Evolutionary conservation across 2,329 filamentous ascomycete genomes (phyloP).

Genomic region (Colletotrichum viniferum): DNA sequence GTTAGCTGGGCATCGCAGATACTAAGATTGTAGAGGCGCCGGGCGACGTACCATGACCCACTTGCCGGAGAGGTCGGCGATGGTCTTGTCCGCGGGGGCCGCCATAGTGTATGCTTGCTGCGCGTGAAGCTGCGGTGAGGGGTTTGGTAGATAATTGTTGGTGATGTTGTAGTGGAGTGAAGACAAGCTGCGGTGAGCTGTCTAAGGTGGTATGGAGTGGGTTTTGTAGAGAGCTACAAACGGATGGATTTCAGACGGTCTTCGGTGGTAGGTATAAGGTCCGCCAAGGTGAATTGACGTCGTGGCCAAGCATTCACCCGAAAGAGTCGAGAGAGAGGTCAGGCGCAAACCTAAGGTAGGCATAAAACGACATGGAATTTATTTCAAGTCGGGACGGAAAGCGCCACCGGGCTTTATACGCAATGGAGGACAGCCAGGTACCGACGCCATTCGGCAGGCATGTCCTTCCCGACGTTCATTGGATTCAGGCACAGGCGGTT

Average conservation of each 20-base stretch:
- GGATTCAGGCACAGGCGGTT: not conserved
- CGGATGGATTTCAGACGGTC: not conserved
- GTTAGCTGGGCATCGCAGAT: not conserved
- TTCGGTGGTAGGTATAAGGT: not conserved
- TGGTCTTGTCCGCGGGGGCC: constrained; percentile 69
- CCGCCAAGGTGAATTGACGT: not conserved
- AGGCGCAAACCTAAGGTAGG: not conserved
- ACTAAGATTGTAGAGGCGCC: not conserved
- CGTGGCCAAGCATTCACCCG: not conserved
- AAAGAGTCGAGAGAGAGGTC: not conserved
- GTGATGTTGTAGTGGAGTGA: not conserved
- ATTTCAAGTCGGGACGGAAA: not conserved
- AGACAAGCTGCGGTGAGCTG: not conserved
- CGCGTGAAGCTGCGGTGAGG: not conserved
- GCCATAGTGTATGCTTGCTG: constrained; percentile 58
- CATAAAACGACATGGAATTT: not conserved
- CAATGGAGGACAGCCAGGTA: not conserved
- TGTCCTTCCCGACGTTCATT: not conserved
- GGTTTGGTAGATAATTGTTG: not conserved
- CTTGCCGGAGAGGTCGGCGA: constrained; percentile 70
- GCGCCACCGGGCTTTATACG: not conserved
- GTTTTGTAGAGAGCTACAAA: not conserved
- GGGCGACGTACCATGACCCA: constrained; percentile 67
- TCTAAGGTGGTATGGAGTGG: not conserved
- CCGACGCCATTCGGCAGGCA: not conserved